Base-by-base conservation (phyloP, 805 yeast species). In the Yarrowia sp. region DNA sequence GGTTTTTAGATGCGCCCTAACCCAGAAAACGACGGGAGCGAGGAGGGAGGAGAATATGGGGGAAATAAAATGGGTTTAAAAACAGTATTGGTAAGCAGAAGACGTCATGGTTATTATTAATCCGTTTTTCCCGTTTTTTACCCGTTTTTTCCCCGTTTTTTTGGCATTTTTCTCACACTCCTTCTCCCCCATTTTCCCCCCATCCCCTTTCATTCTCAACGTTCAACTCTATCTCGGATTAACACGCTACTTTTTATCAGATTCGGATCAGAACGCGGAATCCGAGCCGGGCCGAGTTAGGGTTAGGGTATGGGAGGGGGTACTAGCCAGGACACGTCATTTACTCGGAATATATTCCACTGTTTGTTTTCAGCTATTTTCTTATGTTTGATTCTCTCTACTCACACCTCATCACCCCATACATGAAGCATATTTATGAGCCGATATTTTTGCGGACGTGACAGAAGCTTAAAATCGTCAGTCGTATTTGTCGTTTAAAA, bases 371-470 rank as follows among this genome's bases (percentile, higher is more conserved):
- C 6, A 11, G 17, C 16, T 14, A 2, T 36, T 12, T 36, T 11
- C 40, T 12, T 11, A 8, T 8, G 11, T 7, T 21, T 17, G 6
- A 6, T 7, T 9, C 8, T 4, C 16, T 5, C 11, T 22, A 22
- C 14, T 41, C 26, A 41, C 46, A 17, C 35, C 61, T 54, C 61
- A 54, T 54, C 61, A 54, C 61, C 61, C 61, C 61, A 54, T 54
- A 54, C 61, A 54, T 32, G 26, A 54, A 54, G 36, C 14, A 26
- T 54, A 36, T 38, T 38, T 38, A 54, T 54, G 61, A 54, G 61
- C 61, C 61, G 61, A 54, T 54, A 54, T 36, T 54, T 54, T 54
- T 54, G 21, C 61, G 46, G 61, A 54, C 35, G 35, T 54, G 44
- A 26, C 61, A 17, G 33, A 38, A 38, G 22, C 33, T 32, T 38